Percentiles rank a stretch among this genome's conserved stretches.
phyloP scores from a whole-genome alignment of 2,329 filamentous ascomycete genomes.

The Colletotrichum cordylinicola region DNA sequence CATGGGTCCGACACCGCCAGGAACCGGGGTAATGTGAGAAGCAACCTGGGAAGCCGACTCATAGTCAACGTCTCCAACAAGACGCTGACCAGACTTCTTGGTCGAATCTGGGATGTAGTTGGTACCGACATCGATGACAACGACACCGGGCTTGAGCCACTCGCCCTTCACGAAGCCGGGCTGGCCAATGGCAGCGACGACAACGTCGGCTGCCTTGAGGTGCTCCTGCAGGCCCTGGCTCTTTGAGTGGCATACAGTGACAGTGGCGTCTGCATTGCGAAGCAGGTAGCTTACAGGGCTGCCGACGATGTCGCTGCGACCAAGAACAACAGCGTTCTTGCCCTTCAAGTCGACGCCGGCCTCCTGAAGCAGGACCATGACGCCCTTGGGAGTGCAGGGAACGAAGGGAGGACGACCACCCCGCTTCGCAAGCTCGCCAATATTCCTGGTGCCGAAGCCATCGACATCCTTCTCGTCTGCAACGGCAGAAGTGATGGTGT shows the following conservation, averaged over 20 bases:
- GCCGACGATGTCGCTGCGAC: slow-evolving; percentile 95
- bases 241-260: slow-evolving; percentile 94
- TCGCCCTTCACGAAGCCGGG: slow-evolving; percentile 90
- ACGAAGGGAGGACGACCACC: slow-evolving; percentile 89
- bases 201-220: slow-evolving; percentile 84
- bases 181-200: slow-evolving; percentile 91
- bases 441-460: slow-evolving; percentile 92
- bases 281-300: slow-evolving; percentile 96
- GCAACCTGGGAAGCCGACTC: slow-evolving; percentile 84
- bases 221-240: slow-evolving; percentile 76
- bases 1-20: slow-evolving; percentile 97
- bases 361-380: slow-evolving; percentile 90
- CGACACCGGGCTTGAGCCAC: slow-evolving; percentile 92
- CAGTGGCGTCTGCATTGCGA: slow-evolving; percentile 94
- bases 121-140: slow-evolving; percentile 97
- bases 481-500: slow-evolving; percentile 87
- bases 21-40: slow-evolving; percentile 93
- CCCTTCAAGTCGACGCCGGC: slow-evolving; percentile 83
- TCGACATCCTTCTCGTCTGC: slow-evolving; percentile 96
- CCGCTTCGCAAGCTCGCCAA: slow-evolving; percentile 95
- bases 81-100: slow-evolving; percentile 89
- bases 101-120: slow-evolving; percentile 91
- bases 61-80: slow-evolving; percentile 95
- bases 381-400: slow-evolving; percentile 95
- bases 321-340: slow-evolving; percentile 93